Evolutionary conservation across 441 rosid genomes (phyloP).

Genomic region (Jatropha multifida): DNA sequence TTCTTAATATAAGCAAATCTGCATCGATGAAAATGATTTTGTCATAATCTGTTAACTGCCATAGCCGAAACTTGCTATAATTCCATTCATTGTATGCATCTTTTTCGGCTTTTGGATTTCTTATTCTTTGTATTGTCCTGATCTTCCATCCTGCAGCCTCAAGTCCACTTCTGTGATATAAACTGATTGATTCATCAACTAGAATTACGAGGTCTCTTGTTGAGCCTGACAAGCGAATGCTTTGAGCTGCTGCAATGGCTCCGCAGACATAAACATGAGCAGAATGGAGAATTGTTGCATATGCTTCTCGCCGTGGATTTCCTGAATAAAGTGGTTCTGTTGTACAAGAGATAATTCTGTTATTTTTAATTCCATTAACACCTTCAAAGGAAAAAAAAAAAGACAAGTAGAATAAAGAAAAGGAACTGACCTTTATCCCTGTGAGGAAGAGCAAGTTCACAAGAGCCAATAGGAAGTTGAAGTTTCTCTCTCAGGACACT

Average conservation of each 20-base stretch:
- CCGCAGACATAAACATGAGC: constrained; percentile 93
- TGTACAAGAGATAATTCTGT: constrained; percentile 10
- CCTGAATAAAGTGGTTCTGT: constrained; percentile 52
- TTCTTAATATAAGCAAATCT: constrained; percentile 73
- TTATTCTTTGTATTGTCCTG: constrained; percentile 71
- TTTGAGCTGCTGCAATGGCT: constrained; percentile 89
- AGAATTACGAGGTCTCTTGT: constrained; percentile 87
- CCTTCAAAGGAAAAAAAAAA: too few species aligned
- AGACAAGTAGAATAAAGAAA: too few species aligned
- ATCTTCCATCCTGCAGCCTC: constrained; percentile 95
- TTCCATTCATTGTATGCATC: constrained; percentile 97
- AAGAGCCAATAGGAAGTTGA: constrained; percentile 80
- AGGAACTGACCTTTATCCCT: constrained; percentile 53
- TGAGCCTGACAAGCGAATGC: constrained; percentile 83
- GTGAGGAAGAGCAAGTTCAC: constrained; percentile 89
- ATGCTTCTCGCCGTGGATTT: constrained; percentile 71
- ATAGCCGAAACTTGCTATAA: constrained; percentile 87
- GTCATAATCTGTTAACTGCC: constrained; percentile 92
- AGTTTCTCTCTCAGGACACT: constrained; percentile 65
- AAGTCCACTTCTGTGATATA: constrained; percentile 82
- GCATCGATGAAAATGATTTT: constrained; percentile 92
- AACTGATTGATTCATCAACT: constrained; percentile 74
- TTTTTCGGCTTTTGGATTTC: constrained; percentile 95
- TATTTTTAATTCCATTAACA: too few species aligned
- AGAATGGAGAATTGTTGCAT: constrained; percentile 92